Base-by-base conservation (phyloP, 129 eudicot genomes). In the Centrapalus pauciflorus region DNA sequence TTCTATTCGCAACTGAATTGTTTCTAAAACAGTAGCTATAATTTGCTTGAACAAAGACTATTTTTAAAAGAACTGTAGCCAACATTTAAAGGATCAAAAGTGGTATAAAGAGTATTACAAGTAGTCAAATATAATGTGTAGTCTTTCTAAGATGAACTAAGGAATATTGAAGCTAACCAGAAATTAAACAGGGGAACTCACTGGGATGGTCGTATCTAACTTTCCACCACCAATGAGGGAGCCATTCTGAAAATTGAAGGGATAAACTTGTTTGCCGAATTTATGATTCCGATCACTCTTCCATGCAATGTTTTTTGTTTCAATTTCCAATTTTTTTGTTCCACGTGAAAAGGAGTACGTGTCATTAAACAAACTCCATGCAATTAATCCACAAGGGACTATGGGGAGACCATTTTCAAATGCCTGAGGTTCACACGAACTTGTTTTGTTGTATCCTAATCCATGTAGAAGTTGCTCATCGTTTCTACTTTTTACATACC, bases 301-400 rank as follows among this genome's bases (percentile, higher is more conserved):
- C 97, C 97, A 90, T 33, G 97, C 85, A 34, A 90, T 87, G 51
- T 85, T 76, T 75, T 84, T 84, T 72, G 88, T 79, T 71, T 87
- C 76, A 13, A 90, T 82, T 58, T 74, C 75, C 61, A 87, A 35
- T 30, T 76, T 73, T 48, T 68, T 70, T 13, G 61, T 62, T 74
- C 86, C 87, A 7, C 82, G 89, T 61, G 78, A 82, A 68, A 90
- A 87, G 49, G 92, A 77, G 61, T 77, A 90, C 0, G 95, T 82
- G 78, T 90, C 97, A 26, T 87, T 90, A 56, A 90, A 90, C 73
- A 90, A 82, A 72, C 97, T 90, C 97, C 97, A 90, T 1, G 97
- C 90, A 43, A 90, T 77, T 76, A 90, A 78, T 56, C 97, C 97
- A 76, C 97, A 90, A 55, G 97, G 97, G 56, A 87, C 97, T 68